Conservation (phyloP, 805 yeast genomes). For the Cyberlindnera japonica region DNA sequence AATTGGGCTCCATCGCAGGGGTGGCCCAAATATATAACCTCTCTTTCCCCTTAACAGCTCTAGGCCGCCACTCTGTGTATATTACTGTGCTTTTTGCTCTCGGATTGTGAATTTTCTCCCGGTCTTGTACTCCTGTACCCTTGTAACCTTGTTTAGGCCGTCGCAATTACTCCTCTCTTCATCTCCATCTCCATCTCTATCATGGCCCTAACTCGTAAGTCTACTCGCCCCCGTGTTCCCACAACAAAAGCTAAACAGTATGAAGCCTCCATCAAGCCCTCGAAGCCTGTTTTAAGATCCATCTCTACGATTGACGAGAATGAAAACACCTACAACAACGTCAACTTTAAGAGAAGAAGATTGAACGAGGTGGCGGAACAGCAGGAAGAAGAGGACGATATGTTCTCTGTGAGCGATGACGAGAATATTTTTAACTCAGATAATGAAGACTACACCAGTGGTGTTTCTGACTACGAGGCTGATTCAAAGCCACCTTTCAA, state of each 20-base stretch:
- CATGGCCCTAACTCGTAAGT: conserved; percentile 29
- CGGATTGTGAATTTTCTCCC: no score
- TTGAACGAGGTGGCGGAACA: conserved; percentile 11
- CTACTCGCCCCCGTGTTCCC: conserved; percentile 23
- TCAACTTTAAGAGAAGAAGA: conserved; percentile 27
- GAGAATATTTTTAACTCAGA: conserved; percentile 27
- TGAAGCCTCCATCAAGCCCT: conserved; percentile 13
- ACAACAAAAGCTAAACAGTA: conserved; percentile 29
- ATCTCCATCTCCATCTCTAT: conserved; percentile 1
- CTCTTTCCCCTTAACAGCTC: no score
- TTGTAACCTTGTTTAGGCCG: no score
- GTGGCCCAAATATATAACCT: conserved; percentile 7
- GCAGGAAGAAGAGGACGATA: conserved; percentile 20
- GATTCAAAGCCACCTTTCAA: conserved; percentile 19
- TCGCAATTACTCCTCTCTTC: neutral
- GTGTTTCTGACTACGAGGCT: conserved; percentile 26
- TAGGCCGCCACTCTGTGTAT: no score
- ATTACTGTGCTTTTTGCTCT: no score
- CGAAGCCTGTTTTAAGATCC: conserved; percentile 29
- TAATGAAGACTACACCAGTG: conserved; percentile 27
- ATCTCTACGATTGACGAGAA: conserved; percentile 28
- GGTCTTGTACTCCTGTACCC: no score
- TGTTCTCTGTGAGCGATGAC: conserved; percentile 18
- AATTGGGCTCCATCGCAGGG: conserved; percentile 27
- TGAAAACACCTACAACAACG: conserved; percentile 27